Conservation (phyloP, 345 rosid genomes). For the Eutrema heterophyllum region DNA sequence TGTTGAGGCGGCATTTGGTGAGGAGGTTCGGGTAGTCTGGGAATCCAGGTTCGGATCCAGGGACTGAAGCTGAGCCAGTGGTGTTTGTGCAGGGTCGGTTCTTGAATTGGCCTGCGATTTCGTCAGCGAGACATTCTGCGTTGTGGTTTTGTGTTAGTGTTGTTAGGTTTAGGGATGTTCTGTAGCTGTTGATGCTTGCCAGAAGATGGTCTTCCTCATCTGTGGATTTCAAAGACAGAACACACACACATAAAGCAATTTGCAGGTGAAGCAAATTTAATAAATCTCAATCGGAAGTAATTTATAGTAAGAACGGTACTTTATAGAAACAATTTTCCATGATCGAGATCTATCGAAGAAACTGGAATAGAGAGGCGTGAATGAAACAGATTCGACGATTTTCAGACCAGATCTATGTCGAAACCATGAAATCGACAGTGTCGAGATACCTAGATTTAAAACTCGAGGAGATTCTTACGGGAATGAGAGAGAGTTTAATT, state of each 20-base stretch:
- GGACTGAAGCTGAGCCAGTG: slow-evolving; percentile 69
- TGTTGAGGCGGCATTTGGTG: slow-evolving; percentile 55
- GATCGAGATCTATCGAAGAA: not conserved
- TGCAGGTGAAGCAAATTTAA: not conserved
- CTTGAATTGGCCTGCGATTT: slow-evolving; percentile 70
- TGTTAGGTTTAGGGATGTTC: slow-evolving; percentile 59
- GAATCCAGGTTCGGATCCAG: slow-evolving; percentile 64
- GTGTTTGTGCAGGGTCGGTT: slow-evolving; percentile 70
- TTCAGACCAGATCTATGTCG: not conserved
- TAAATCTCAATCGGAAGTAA: not conserved
- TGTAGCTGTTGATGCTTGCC: slow-evolving; percentile 58
- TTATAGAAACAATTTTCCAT: not conserved
- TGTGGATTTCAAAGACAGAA: slow-evolving; percentile 22
- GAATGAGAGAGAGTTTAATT: not conserved
- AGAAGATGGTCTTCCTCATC: slow-evolving; percentile 65
- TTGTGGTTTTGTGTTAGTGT: slow-evolving; percentile 48
- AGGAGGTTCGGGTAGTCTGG: slow-evolving; percentile 47
- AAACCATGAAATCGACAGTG: not conserved
- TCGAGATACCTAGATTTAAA: not conserved
- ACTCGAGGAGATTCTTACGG: not conserved
- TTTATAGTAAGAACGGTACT: not conserved
- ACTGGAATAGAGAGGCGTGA: not conserved
- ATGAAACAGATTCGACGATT: not conserved
- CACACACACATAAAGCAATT: not conserved
- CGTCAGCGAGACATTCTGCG: slow-evolving; percentile 79